These are phyloP conservation scores for Entonaema liquescens DNA, from an alignment of 495 filamentous ascomycete genomes.

Conservation along the genomic window DNA sequence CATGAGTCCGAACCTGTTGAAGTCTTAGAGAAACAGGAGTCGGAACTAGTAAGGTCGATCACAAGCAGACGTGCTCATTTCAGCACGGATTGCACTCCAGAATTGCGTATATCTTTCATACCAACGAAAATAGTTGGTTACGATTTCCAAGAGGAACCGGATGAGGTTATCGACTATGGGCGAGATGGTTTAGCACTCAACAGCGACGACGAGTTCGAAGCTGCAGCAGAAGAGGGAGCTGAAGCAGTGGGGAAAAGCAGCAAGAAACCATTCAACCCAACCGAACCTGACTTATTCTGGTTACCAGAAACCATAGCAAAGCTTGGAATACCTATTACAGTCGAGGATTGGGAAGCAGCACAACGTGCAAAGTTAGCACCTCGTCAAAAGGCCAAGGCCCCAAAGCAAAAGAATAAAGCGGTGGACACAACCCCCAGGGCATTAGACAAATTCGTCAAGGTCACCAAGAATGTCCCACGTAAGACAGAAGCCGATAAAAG, in stretches of 20 bases:
- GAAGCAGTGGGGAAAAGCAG: conserved; percentile 40
- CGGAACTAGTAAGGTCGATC: conserved; percentile 64
- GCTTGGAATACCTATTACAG: conserved; percentile 73
- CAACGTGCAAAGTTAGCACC: conserved; percentile 56
- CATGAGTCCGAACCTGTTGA: conserved; percentile 46
- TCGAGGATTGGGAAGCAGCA: conserved; percentile 78
- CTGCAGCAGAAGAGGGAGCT: conserved; percentile 57
- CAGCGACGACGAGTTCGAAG: conserved; percentile 64
- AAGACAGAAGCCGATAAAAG: conserved; percentile 5
- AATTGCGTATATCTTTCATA: conserved; percentile 79
- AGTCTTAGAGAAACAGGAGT: conserved; percentile 55
- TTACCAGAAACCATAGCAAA: conserved; percentile 75
- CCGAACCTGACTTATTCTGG: conserved; percentile 77
- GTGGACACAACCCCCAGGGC: conserved; percentile 40
- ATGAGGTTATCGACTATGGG: conserved; percentile 61
- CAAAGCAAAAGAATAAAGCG: conserved; percentile 42
- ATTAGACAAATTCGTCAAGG: conserved; percentile 51
- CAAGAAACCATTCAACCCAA: conserved; percentile 69
- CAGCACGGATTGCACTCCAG: conserved; percentile 76
- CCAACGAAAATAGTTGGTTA: conserved; percentile 80
- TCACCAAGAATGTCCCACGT: conserved; percentile 47
- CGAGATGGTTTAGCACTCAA: conserved; percentile 61
- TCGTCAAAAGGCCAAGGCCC: conserved; percentile 41
- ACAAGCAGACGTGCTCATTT: conserved; percentile 72
- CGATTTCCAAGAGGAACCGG: conserved; percentile 73